phyloP scores from a whole-genome alignment of 169 alveolate species.

The Cryptosporidium felis region DNA sequence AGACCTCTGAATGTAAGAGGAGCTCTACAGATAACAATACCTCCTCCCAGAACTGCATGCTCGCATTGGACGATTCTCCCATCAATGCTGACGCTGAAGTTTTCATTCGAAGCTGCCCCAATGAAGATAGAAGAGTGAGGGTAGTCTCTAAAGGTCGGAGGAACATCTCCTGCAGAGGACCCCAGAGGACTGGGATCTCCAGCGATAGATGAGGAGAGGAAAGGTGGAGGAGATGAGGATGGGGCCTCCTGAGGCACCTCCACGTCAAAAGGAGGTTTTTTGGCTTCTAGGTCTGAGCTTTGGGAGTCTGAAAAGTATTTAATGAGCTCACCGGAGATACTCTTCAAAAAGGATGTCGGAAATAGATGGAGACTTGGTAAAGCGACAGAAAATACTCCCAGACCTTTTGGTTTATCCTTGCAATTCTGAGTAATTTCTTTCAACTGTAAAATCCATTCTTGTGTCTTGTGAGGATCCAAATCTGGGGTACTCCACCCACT shows the following conservation, averaged over 20 bases:
- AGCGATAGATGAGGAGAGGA: no score
- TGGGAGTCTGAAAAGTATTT: background rate
- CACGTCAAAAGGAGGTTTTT: background rate
- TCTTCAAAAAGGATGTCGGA: constrained; percentile 17
- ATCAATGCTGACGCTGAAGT: constrained; percentile 46
- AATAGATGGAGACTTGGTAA: constrained; percentile 56
- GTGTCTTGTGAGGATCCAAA: background rate
- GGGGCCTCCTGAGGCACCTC: no score
- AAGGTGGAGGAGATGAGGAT: no score
- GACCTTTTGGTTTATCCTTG: background rate
- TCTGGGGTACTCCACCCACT: background rate
- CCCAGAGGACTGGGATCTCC: no score
- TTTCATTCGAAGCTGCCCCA: constrained; percentile 26
- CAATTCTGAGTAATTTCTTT: background rate
- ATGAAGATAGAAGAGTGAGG: constrained; percentile 57
- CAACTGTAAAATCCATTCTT: background rate
- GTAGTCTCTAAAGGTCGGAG: constrained; percentile 23
- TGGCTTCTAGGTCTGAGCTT: background rate
- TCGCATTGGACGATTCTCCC: constrained; percentile 35
- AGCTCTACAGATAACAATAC: constrained; percentile 87
- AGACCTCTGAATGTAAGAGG: constrained; percentile 86
- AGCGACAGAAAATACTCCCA: constrained; percentile 17
- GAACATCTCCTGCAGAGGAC: constrained; percentile 1
- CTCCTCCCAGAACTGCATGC: constrained; percentile 79
- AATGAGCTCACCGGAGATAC: constrained; percentile 43